A percentile compares a stretch with the other conserved stretches of the same genome.
phyloP scores from a whole-genome alignment of 2,329 filamentous ascomycete genomes.

The Nakataea oryzae region DNA sequence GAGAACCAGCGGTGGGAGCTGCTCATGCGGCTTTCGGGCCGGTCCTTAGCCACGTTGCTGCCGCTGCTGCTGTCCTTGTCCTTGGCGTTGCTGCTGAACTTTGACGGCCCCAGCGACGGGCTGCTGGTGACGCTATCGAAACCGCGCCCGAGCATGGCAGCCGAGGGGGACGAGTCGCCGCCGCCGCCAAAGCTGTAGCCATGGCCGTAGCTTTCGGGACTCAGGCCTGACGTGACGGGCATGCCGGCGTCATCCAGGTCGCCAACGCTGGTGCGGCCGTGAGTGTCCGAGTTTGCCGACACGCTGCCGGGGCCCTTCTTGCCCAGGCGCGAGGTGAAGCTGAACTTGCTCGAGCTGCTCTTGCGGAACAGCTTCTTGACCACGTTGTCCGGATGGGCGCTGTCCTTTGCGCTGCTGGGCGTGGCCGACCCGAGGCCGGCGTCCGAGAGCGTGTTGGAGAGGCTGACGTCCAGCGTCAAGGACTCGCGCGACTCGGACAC shows the following conservation, averaged over 20 bases:
- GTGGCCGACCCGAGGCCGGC: constrained; percentile 32
- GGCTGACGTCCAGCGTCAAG: constrained; percentile 40
- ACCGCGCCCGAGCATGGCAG: constrained; percentile 34
- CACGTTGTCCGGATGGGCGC: constrained; percentile 34
- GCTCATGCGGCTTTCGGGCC: constrained; percentile 3
- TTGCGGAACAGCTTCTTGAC: constrained; percentile 57
- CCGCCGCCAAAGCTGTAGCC: neutral
- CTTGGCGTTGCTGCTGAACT: constrained; percentile 20
- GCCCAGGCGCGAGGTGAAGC: constrained; percentile 42
- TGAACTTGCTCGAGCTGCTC: constrained; percentile 56
- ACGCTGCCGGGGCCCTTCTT: constrained; percentile 44
- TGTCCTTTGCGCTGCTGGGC: constrained; percentile 25
- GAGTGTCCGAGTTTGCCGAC: constrained; percentile 39
- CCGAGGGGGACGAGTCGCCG: constrained; percentile 22
- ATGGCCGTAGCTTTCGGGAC: constrained; percentile 25
- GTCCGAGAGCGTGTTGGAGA: constrained; percentile 49
- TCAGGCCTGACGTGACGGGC: constrained; percentile 32
- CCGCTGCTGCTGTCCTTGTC: constrained; percentile 17
- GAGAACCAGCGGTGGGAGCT: constrained; percentile 31
- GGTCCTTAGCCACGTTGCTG: constrained; percentile 22
- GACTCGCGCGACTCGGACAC: constrained; percentile 52
- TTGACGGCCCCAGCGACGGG: constrained; percentile 41
- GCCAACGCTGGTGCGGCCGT: constrained; percentile 47
- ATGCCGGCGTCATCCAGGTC: constrained; percentile 43
- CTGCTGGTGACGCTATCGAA: constrained; percentile 47